These are phyloP conservation scores for Scleromitrula shiraiana DNA, from an alignment of 2,329 filamentous ascomycete genomes.

Conservation along the genomic window DNA sequence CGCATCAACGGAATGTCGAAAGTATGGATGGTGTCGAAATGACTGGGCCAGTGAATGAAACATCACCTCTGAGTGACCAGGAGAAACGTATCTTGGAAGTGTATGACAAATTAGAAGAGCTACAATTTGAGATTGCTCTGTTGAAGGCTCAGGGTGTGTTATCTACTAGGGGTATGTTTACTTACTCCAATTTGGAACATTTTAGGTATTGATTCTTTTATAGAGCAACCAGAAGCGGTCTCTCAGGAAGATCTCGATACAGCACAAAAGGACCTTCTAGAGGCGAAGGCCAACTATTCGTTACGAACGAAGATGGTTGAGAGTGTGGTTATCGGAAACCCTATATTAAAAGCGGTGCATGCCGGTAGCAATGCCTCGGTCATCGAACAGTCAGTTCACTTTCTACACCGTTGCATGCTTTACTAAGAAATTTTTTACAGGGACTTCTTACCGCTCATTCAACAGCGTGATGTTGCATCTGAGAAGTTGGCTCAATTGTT, in stretches of 20 bases:
- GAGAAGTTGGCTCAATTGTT: slow-evolving; percentile 54
- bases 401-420: slow-evolving; percentile 4
- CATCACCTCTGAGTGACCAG: slow-evolving; percentile 51
- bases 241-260: slow-evolving; percentile 45
- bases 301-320: slow-evolving; percentile 63
- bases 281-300: slow-evolving; percentile 61
- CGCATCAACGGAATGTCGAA: slow-evolving; percentile 9
- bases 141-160: slow-evolving; percentile 38
- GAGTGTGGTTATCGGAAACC: slow-evolving; percentile 62
- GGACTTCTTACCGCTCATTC: slow-evolving; percentile 53
- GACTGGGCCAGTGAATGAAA: slow-evolving; percentile 5
- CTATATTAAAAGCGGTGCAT: slow-evolving; percentile 71
- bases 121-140: slow-evolving; percentile 65
- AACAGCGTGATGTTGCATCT: slow-evolving; percentile 60
- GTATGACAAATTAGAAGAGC: slow-evolving; percentile 62
- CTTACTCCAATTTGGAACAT: not conserved
- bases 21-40: slow-evolving; percentile 25
- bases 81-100: slow-evolving; percentile 61
- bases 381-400: slow-evolving; percentile 53
- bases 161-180: slow-evolving; percentile 19
- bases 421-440: slow-evolving; percentile 15
- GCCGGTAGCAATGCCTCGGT: slow-evolving; percentile 53
- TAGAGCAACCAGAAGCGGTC: slow-evolving; percentile 28
- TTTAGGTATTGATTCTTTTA: slow-evolving; percentile 14
- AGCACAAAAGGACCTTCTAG: slow-evolving; percentile 55